Percentiles rank a stretch among this genome's conserved stretches.
Conservation (phyloP, 805 yeast species). For the Candida arabinofermentans region DNA sequence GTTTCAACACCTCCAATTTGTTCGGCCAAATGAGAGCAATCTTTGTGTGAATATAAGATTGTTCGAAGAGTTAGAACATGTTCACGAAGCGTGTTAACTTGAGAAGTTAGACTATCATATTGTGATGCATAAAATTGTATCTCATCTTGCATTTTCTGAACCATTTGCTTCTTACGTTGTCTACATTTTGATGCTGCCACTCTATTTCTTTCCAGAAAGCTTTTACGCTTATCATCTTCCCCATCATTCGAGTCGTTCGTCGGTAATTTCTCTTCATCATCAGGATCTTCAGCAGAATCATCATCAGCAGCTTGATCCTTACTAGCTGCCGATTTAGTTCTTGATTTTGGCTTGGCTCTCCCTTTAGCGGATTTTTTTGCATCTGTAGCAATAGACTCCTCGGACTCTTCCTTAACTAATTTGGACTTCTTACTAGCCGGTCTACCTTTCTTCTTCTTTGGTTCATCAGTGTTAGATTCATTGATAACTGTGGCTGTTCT, state of each 20-base stretch:
- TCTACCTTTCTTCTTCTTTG: not conserved
- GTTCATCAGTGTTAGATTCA: not conserved
- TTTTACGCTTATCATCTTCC: constrained; percentile 67
- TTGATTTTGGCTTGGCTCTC: not conserved
- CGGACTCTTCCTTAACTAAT: not conserved
- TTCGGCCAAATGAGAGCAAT: constrained; percentile 38
- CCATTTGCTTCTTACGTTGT: constrained; percentile 86
- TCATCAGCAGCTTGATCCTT: not conserved
- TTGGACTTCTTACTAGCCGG: not conserved
- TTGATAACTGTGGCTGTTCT: not conserved
- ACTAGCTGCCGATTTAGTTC: not conserved
- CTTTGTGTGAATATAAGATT: constrained; percentile 46
- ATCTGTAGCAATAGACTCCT: not conserved
- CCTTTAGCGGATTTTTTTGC: not conserved
- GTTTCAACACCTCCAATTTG: constrained; percentile 45
- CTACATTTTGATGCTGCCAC: constrained; percentile 97
- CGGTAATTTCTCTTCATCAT: not conserved
- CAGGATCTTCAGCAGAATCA: not conserved
- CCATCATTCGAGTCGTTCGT: constrained; percentile 4
- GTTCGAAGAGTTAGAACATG: constrained; percentile 50
- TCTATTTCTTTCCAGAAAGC: constrained; percentile 85
- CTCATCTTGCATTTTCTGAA: constrained; percentile 78
- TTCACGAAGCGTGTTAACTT: constrained; percentile 55
- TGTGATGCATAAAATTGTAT: constrained; percentile 65
- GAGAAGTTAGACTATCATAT: constrained; percentile 59